phyloP scores from a whole-genome alignment of 306 rosid species.

The Lotus japonicus region DNA sequence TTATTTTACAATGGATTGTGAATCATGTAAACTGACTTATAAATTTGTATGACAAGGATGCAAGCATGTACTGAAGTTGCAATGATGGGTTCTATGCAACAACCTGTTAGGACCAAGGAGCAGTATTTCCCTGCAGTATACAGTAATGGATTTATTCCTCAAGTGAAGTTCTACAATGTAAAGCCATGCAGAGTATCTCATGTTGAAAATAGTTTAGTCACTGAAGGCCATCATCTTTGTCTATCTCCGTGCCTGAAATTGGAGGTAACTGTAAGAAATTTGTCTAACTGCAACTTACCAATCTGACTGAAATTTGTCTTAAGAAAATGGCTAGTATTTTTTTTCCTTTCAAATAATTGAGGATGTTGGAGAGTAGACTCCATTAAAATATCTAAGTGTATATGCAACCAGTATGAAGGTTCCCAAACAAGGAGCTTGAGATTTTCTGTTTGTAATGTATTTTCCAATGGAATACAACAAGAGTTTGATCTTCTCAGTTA shows the following conservation, averaged over 20 bases:
- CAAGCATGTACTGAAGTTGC: constrained; percentile 47
- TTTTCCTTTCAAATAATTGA: background rate
- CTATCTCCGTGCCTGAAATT: constrained; percentile 44
- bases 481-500: background rate
- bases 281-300: too few species aligned
- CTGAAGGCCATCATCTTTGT: constrained; percentile 46
- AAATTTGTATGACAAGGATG: constrained; percentile 34
- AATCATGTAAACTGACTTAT: background rate
- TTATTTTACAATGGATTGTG: too few species aligned
- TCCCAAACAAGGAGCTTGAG: background rate
- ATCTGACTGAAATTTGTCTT: background rate
- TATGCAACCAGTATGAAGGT: background rate
- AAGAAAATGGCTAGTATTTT: background rate
- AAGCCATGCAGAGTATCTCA: constrained; percentile 42
- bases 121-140: constrained; percentile 24
- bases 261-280: constrained; percentile 58
- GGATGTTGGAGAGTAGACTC: background rate
- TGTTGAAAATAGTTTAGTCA: constrained; percentile 45
- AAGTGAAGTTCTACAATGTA: constrained; percentile 23
- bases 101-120: constrained; percentile 44
- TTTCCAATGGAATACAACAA: background rate
- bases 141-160: constrained; percentile 27
- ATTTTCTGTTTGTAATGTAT: background rate
- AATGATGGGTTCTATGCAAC: constrained; percentile 59
- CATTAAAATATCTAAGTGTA: background rate